Evolutionary conservation across 805 yeast genomes (phyloP).

Genomic region (Myxozyma kluyveri): DNA sequence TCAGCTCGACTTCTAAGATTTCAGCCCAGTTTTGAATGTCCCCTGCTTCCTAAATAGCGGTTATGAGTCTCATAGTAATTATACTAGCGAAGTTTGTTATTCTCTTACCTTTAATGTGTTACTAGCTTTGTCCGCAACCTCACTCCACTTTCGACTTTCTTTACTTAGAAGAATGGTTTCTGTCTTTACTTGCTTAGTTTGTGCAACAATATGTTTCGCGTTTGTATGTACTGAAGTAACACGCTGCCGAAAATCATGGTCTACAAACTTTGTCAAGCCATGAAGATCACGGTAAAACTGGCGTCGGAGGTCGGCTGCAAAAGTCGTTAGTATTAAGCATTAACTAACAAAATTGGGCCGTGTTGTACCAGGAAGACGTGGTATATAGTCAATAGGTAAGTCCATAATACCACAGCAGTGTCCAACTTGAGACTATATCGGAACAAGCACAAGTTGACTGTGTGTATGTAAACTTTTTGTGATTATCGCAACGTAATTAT

Average conservation of each 20-base stretch:
- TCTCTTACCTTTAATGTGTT: constrained; percentile 11
- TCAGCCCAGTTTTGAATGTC: constrained; percentile 62
- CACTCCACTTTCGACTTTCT: constrained; percentile 26
- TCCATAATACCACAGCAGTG: too few relatives aligned
- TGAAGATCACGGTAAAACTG: constrained; percentile 26
- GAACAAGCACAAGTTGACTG: too few relatives aligned
- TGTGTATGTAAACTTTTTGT: too few relatives aligned
- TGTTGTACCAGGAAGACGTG: neutral
- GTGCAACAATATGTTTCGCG: constrained; percentile 25
- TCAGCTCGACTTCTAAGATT: constrained; percentile 62
- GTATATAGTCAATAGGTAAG: neutral
- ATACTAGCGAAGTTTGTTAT: too few relatives aligned
- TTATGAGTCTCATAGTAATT: neutral
- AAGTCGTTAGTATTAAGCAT: neutral
- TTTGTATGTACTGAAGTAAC: constrained; percentile 27
- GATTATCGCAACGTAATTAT: too few relatives aligned
- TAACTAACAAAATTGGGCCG: neutral
- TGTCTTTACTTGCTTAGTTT: constrained; percentile 20
- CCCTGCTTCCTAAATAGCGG: constrained; percentile 34
- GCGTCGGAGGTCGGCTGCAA: constrained; percentile 15
- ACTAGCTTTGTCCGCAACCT: constrained; percentile 18
- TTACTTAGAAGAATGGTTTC: constrained; percentile 17
- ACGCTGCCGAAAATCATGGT: constrained; percentile 25
- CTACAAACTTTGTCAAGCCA: constrained; percentile 22
- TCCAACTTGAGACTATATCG: too few relatives aligned